Percentiles rank a stretch among this genome's conserved stretches.
These are phyloP conservation scores for Echinosophora koreensis DNA, from an alignment of 306 rosid genomes.

Conservation along the genomic window DNA sequence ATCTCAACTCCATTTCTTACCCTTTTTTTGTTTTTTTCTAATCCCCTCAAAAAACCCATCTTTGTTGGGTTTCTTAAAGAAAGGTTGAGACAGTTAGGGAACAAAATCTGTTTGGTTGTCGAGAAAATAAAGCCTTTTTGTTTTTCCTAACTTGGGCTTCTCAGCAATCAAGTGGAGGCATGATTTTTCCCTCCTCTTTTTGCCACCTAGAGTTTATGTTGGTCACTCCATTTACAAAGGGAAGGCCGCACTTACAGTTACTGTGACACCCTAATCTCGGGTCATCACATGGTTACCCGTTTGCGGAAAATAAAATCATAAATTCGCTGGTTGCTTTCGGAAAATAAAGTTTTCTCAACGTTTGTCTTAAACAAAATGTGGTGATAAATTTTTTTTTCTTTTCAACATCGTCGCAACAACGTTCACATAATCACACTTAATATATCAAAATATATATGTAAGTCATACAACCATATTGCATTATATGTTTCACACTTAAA, in stretches of 20 bases:
- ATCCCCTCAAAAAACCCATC: not conserved
- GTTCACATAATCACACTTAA: no score
- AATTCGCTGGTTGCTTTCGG: no score
- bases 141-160: not conserved
- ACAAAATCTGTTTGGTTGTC: slow-evolving; percentile 18
- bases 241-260: slow-evolving; percentile 88
- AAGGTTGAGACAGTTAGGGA: not conserved
- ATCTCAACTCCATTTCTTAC: slow-evolving; percentile 11
- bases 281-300: no score
- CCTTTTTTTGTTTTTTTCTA: not conserved
- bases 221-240: slow-evolving; percentile 96
- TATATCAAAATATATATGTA: no score
- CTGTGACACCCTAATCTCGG: no score
- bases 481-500: no score
- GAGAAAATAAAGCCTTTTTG: not conserved
- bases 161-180: slow-evolving; percentile 12
- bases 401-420: no score
- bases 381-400: no score
- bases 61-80: not conserved
- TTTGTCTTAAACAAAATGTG: no score
- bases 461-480: no score
- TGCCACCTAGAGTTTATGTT: slow-evolving; percentile 81
- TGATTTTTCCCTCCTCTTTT: not conserved
- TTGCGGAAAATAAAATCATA: no score
- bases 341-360: no score